A percentile compares a stretch with the other conserved stretches of the same genome.
These are phyloP conservation scores for Diaporthe destruens DNA, from an alignment of 2,329 filamentous ascomycete genomes.

Conservation along the genomic window DNA sequence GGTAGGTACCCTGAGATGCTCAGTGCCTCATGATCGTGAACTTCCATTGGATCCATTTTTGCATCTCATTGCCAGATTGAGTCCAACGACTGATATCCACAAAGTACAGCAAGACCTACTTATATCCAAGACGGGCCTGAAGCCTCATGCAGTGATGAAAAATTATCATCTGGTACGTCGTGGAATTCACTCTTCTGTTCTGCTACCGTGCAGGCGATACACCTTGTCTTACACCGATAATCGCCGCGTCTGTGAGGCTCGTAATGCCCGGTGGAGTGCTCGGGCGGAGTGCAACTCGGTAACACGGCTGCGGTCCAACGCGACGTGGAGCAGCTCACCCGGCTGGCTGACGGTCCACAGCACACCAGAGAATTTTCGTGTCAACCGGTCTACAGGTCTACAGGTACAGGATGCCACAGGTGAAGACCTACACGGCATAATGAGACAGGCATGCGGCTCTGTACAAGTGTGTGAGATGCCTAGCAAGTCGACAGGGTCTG, in stretches of 20 bases:
- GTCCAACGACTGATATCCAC: too few species aligned
- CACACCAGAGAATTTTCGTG: too few species aligned
- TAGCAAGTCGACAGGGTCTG: neutral
- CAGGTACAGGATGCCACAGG: too few species aligned
- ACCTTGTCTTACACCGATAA: too few species aligned
- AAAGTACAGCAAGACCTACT: neutral
- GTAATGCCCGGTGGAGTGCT: too few species aligned
- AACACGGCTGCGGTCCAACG: neutral
- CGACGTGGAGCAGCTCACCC: neutral
- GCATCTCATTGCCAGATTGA: too few species aligned
- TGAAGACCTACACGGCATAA: neutral
- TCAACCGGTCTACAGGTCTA: too few species aligned
- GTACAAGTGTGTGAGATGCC: slow-evolving; percentile 5
- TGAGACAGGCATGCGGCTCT: neutral
- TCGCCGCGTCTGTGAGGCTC: neutral
- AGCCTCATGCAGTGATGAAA: neutral
- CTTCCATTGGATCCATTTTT: neutral
- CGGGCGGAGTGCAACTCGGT: neutral
- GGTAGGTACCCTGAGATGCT: neutral
- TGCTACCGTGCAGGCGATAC: neutral
- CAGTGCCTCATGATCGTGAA: neutral
- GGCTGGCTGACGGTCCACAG: neutral
- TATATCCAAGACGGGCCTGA: neutral
- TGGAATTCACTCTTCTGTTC: neutral
- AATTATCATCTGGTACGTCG: neutral